Percentiles rank a stretch among this genome's conserved stretches.
phyloP scores from a whole-genome alignment of 192 early-diverging fungal genomes.

The Gorgonomyces haynaldii region DNA sequence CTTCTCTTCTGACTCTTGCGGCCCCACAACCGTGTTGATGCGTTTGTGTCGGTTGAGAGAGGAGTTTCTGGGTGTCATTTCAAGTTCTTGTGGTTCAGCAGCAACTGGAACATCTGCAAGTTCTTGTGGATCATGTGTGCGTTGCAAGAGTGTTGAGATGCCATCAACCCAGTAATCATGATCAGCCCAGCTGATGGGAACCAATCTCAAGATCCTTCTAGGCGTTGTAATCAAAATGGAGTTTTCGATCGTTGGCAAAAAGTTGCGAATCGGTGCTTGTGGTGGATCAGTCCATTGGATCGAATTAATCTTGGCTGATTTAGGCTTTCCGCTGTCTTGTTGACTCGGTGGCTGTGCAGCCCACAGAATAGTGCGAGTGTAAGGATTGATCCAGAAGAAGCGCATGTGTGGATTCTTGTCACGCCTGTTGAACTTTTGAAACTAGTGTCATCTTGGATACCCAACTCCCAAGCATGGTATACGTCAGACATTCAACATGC shows the following conservation, averaged over 20 bases:
- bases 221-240: constrained; percentile 23
- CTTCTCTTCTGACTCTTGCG: too few species aligned
- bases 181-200: constrained; percentile 31
- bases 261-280: constrained; percentile 15
- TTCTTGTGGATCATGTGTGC: too few species aligned
- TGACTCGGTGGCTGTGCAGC: constrained; percentile 22
- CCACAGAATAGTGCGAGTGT: constrained; percentile 31
- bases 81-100: too few species aligned
- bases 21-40: too few species aligned
- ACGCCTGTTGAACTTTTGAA: constrained; percentile 32
- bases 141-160: not conserved
- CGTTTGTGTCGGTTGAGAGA: too few species aligned
- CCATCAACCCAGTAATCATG: constrained; percentile 27
- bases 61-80: too few species aligned
- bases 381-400: constrained; percentile 40
- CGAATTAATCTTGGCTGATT: constrained; percentile 4
- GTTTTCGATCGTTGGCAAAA: constrained; percentile 23
- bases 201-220: constrained; percentile 18
- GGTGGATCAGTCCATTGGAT: constrained; percentile 5
- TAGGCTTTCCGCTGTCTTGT: constrained; percentile 4
- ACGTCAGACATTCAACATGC: not conserved
- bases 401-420: constrained; percentile 29
- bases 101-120: too few species aligned
- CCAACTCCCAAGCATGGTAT: not conserved
- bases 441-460: constrained; percentile 8